These are phyloP conservation scores for Fusarium mundagurra DNA, from an alignment of 2,329 filamentous ascomycete genomes.

Conservation along the genomic window DNA sequence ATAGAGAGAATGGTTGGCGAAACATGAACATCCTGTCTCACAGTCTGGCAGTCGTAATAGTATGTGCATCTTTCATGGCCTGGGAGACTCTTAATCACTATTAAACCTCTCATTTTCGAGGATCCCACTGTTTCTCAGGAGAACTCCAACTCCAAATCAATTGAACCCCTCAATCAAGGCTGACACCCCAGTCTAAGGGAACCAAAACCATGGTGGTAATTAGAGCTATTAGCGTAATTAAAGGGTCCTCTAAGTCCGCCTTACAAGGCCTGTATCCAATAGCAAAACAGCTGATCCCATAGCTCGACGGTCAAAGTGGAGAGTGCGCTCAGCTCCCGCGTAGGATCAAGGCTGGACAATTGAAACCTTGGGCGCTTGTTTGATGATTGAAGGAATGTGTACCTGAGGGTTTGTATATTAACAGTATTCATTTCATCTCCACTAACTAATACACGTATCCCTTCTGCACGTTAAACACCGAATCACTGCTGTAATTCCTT, in stretches of 20 bases:
- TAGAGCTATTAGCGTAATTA: slow-evolving; percentile 33
- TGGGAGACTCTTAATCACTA: background rate
- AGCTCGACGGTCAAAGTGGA: slow-evolving; percentile 26
- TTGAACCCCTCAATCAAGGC: slow-evolving; percentile 25
- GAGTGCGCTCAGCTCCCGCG: slow-evolving; percentile 22
- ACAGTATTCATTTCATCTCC: background rate
- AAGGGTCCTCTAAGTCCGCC: slow-evolving; percentile 31
- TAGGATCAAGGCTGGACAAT: slow-evolving; percentile 16
- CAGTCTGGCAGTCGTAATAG: background rate
- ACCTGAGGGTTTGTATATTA: slow-evolving; percentile 1
- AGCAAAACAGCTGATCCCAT: background rate
- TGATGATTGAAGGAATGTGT: slow-evolving; percentile 12
- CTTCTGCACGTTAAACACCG: background rate
- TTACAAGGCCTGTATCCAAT: slow-evolving; percentile 31
- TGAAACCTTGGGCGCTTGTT: slow-evolving; percentile 22
- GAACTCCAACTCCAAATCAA: background rate
- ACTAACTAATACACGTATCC: background rate
- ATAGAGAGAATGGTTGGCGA: background rate
- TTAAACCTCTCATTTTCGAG: background rate
- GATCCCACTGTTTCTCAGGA: background rate
- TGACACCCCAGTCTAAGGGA: slow-evolving; percentile 16
- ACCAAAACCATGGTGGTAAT: slow-evolving; percentile 16
- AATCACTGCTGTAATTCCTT: slow-evolving; percentile 1
- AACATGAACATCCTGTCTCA: background rate
- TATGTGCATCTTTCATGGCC: background rate